A percentile compares a stretch with the other conserved stretches of the same genome.
Conservation (phyloP, 768 basidiomycete species). For the Suillus ampliporus region DNA sequence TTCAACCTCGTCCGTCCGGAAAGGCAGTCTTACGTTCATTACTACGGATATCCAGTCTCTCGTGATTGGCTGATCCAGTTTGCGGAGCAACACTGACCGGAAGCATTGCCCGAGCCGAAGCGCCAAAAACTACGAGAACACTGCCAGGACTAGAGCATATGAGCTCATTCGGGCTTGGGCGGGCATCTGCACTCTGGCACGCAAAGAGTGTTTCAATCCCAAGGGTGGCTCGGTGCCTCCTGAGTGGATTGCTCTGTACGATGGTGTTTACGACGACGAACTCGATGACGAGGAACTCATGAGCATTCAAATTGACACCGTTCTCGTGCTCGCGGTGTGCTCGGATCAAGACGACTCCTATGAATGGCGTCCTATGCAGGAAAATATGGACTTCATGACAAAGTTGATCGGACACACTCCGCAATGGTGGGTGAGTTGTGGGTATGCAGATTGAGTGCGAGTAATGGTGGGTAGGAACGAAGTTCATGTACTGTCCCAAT, state of each 20-base stretch:
- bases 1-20: not conserved
- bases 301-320: not conserved
- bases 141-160: not conserved
- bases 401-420: not conserved
- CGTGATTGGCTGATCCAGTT: not conserved
- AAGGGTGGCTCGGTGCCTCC: not conserved
- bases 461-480: not conserved
- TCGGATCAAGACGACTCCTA: not conserved
- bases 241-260: not conserved
- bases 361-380: not conserved
- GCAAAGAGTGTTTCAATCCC: not conserved
- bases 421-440: not conserved
- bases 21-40: not conserved
- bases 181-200: not conserved
- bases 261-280: not conserved
- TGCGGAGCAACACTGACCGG: not conserved
- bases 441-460: not conserved
- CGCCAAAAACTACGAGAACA: not conserved
- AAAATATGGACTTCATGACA: not conserved
- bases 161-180: not conserved
- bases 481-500: no score
- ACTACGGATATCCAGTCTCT: not conserved
- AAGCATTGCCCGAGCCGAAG: not conserved
- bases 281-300: not conserved
- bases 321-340: not conserved